phyloP scores from a whole-genome alignment of 495 filamentous ascomycete genomes.

The Lasiosphaeria ovina region DNA sequence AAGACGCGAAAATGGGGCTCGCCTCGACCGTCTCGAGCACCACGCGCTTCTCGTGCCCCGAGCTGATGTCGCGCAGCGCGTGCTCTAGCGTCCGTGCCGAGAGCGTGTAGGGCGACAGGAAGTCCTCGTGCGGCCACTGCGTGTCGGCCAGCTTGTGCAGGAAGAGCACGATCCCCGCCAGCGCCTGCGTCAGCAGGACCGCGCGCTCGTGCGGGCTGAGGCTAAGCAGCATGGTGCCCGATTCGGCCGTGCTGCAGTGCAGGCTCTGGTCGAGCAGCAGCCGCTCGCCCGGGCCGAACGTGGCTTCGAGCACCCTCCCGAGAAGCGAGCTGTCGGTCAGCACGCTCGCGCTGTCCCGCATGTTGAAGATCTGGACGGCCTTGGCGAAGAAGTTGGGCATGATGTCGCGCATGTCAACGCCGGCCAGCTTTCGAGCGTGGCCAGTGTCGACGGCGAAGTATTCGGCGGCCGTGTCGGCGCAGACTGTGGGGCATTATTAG shows the following conservation, averaged over 20 bases:
- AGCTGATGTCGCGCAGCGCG: slow-evolving; percentile 15
- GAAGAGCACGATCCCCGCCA: slow-evolving; percentile 25
- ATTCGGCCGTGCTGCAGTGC: slow-evolving; percentile 19
- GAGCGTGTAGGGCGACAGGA: slow-evolving; percentile 4
- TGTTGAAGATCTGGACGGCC: slow-evolving; percentile 30
- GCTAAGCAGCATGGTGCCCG: slow-evolving; percentile 15
- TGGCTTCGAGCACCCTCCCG: slow-evolving; percentile 16
- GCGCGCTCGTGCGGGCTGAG: slow-evolving; percentile 33
- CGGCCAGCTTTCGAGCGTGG: slow-evolving; percentile 29
- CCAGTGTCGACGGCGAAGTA: slow-evolving; percentile 31
- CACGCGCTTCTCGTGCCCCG: slow-evolving; percentile 11
- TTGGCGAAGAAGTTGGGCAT: slow-evolving; percentile 32
- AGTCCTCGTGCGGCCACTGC: slow-evolving; percentile 25
- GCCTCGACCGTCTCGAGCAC: slow-evolving; percentile 27
- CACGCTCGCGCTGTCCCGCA: slow-evolving; percentile 18
- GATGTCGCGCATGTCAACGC: slow-evolving; percentile 31
- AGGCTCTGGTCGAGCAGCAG: slow-evolving; percentile 22
- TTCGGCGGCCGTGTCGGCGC: slow-evolving; percentile 21
- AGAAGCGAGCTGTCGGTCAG: slow-evolving; percentile 21
- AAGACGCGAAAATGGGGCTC: slow-evolving; percentile 25
- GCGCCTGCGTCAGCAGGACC: slow-evolving; percentile 25
- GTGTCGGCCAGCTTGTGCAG: slow-evolving; percentile 28
- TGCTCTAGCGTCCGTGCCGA: slow-evolving; percentile 12
- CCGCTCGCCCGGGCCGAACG: slow-evolving; percentile 21
- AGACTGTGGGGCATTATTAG: slow-evolving; percentile 11